Percentiles rank a stretch among this genome's conserved stretches.
Conservation (phyloP, 768 basidiomycete species). For the Pleurotus djamor region DNA sequence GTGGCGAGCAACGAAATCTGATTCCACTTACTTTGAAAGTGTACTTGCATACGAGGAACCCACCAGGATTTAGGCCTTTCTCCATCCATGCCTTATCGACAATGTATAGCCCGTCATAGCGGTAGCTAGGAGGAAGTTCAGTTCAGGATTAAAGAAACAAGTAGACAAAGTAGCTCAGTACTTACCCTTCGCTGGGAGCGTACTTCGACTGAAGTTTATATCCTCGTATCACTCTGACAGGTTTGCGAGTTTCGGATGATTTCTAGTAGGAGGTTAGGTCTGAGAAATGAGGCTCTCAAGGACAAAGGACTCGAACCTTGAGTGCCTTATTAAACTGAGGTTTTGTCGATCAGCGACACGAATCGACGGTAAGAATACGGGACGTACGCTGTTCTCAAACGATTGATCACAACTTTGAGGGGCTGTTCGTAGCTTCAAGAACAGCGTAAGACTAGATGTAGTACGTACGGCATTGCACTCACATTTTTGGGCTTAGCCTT, state of each 20-base stretch:
- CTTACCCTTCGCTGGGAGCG: constrained; percentile 77
- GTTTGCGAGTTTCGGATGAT: constrained; percentile 79
- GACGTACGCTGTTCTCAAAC: constrained; percentile 52
- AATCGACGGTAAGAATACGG: too few relatives aligned
- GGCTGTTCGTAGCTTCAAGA: constrained; percentile 75
- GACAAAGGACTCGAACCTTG: constrained; percentile 34
- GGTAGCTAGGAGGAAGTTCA: constrained; percentile 49
- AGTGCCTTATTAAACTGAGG: constrained; percentile 65
- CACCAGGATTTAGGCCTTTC: constrained; percentile 62
- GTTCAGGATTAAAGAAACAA: background rate
- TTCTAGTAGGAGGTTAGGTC: constrained; percentile 33
- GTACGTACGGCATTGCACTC: constrained; percentile 14
- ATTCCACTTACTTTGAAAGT: constrained; percentile 61
- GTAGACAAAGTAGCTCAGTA: background rate
- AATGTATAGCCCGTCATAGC: constrained; percentile 87
- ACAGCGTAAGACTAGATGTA: background rate
- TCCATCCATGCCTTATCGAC: constrained; percentile 83
- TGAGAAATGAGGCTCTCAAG: background rate
- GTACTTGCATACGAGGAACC: constrained; percentile 83
- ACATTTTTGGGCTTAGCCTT: constrained; percentile 84
- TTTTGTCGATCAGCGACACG: too few relatives aligned
- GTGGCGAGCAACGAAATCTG: background rate
- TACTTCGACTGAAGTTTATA: constrained; percentile 73
- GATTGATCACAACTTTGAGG: constrained; percentile 83
- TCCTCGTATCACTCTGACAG: constrained; percentile 85